Evolutionary conservation across 2,329 filamentous ascomycete genomes (phyloP), one percentile per base, ranked within the genome.

Genomic region (Fusarium drepaniforme): DNA sequence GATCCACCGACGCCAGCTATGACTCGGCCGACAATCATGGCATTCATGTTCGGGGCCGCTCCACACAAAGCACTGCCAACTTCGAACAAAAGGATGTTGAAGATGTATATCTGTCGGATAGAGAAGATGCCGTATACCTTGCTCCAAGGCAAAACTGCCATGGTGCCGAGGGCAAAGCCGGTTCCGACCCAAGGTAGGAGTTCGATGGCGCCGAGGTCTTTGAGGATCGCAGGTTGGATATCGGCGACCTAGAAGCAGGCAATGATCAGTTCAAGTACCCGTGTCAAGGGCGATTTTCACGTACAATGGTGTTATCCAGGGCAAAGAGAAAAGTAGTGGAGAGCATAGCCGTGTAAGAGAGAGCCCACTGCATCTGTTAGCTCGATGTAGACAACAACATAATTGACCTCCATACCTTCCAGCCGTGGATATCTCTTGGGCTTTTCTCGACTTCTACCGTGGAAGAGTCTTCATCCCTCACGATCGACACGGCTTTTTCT

Each of bases 11-110:
- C 75, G 30, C 85, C 85, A 67, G 82, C 82, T 33, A 86, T 80
- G 12, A 82, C 84, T 25, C 85, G 80, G 11, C 85, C 85, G 23
- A 86, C 71, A 59, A 88, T 88, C 16, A 88, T 72, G 33, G 83
- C 82, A 70, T 84, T 77, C 80, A 86, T 85, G 11, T 65, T 82
- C 0, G 82, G 82, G 5, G 85, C 84, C 0, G 78, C 84, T 33
- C 85, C 84, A 64, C 85, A 86, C 3, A 84, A 71, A 16, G 67
- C 71, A 11, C 78, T 81, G 16, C 82, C 82, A 8, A 80, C 35
- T 62, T 79, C 77, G 33, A 80, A 80, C 15, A 78, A 33, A 1
- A 78, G 6, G 4, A 80, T 68, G 5, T 69, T 71, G 37, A 49
- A 58, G 25, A 78, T 51, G 46, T 75, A 75, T 18, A 79, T 60